Conservation (phyloP, 1,284 basidiomycete genomes). For the Vanrija humicola region DNA sequence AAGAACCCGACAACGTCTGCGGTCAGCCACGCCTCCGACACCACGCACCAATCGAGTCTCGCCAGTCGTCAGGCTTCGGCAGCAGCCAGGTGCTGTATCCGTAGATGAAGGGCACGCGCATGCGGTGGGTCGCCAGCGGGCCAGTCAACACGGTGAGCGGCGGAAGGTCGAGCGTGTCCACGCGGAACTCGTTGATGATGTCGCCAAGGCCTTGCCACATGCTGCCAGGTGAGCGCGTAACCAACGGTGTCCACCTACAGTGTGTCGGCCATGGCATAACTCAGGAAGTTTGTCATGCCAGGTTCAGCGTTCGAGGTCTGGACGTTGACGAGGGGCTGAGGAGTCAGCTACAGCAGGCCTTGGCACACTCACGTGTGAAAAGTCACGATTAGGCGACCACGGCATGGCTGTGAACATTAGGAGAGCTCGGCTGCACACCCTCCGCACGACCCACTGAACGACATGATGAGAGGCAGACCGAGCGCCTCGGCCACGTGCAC, state of each 20-base stretch:
- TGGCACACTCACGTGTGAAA: too few relatives aligned
- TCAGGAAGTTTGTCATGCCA: conserved; percentile 56
- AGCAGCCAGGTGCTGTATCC: conserved; percentile 63
- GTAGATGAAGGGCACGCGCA: conserved; percentile 65
- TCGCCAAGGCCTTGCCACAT: conserved; percentile 54
- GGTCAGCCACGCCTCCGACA: neutral
- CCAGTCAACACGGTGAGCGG: conserved; percentile 55
- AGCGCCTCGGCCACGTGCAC: conserved; percentile 63
- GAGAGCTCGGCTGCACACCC: conserved; percentile 22
- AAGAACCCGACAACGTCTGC: conserved; percentile 61
- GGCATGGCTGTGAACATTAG: conserved; percentile 54
- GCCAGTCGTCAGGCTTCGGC: conserved; percentile 62
- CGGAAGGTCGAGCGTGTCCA: conserved; percentile 54
- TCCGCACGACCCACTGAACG: conserved; percentile 52
- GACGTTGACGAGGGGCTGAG: conserved; percentile 60
- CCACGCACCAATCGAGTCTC: conserved; percentile 51
- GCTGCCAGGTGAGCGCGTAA: neutral
- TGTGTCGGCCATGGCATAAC: conserved; percentile 58
- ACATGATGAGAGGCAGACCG: conserved; percentile 58
- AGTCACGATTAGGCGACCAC: conserved; percentile 55
- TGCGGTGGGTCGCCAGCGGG: conserved; percentile 56
- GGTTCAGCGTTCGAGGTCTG: conserved; percentile 51
- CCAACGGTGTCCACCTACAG: conserved; percentile 14
- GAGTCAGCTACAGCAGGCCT: conserved; percentile 32
- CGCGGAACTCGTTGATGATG: conserved; percentile 60